Evolutionary conservation across 106 monocot species (phyloP).

Genomic region (Iris macrosiphon): DNA sequence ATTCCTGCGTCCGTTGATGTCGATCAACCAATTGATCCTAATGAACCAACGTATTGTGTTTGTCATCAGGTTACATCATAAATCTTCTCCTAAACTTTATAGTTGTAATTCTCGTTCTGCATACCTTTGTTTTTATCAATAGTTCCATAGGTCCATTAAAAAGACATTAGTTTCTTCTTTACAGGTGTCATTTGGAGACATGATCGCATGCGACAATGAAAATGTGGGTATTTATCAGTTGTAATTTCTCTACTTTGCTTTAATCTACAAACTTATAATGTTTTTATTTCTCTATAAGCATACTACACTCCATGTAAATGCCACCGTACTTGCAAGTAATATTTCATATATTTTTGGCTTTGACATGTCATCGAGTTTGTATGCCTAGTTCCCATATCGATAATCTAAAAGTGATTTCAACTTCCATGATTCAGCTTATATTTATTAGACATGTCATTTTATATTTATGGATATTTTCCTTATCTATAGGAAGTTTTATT

Average conservation of each 20-base stretch:
- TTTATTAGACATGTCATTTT: too few species aligned
- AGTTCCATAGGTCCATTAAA: background rate
- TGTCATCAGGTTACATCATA: conserved; percentile 76
- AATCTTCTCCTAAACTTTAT: background rate
- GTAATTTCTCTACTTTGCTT: background rate
- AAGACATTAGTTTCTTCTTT: conserved; percentile 1
- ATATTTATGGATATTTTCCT: too few species aligned
- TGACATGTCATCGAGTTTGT: too few species aligned
- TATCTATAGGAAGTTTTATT: too few species aligned
- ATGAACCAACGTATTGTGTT: conserved; percentile 95
- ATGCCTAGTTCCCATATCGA: too few species aligned
- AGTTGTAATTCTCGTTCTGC: background rate
- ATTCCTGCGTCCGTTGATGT: conserved; percentile 48
- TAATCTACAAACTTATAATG: background rate
- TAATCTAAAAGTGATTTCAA: too few species aligned
- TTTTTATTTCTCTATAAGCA: too few species aligned
- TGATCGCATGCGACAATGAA: conserved; percentile 99
- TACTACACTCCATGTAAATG: too few species aligned
- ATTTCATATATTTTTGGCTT: too few species aligned
- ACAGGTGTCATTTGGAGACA: conserved; percentile 98
- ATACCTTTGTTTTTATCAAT: background rate
- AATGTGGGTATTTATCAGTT: conserved; percentile 55
- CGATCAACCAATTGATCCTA: conserved; percentile 90
- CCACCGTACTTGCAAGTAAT: too few species aligned
- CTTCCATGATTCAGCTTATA: too few species aligned